A percentile compares a stretch with the other conserved stretches of the same genome.
phyloP scores from a whole-genome alignment of 2,329 filamentous ascomycete genomes.

The Pyrenophora seminiperda region DNA sequence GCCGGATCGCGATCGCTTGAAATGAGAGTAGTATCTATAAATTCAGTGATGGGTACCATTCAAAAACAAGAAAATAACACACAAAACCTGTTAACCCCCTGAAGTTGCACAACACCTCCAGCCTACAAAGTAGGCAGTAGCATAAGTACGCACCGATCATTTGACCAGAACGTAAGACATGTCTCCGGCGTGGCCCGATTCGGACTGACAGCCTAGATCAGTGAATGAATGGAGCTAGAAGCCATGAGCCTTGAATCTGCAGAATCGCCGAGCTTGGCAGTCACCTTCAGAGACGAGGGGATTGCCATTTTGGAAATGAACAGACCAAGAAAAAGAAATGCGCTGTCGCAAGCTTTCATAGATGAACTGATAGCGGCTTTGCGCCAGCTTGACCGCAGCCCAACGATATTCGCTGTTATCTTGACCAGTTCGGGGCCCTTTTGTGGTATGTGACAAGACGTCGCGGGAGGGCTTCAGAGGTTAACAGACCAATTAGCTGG shows the following conservation, averaged over 20 bases:
- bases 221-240: background rate
- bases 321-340: conserved; percentile 63
- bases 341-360: conserved; percentile 60
- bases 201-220: background rate
- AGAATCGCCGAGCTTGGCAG: conserved; percentile 13
- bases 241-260: conserved; percentile 7
- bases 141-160: background rate
- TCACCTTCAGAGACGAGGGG: conserved; percentile 34
- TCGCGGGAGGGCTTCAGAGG: background rate
- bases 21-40: background rate
- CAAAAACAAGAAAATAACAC: background rate
- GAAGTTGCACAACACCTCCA: no score
- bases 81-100: background rate
- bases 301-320: conserved; percentile 59
- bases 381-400: conserved; percentile 22
- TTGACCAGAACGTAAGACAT: background rate
- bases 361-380: conserved; percentile 38
- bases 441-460: conserved; percentile 59
- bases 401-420: conserved; percentile 49
- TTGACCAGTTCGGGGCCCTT: conserved; percentile 82
- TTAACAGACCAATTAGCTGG: conserved; percentile 62
- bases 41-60: background rate
- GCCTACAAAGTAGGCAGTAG: background rate
- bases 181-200: background rate
- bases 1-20: background rate